Conservation (phyloP, 257 asterid species). For the Schizonepeta tenuifolia region DNA sequence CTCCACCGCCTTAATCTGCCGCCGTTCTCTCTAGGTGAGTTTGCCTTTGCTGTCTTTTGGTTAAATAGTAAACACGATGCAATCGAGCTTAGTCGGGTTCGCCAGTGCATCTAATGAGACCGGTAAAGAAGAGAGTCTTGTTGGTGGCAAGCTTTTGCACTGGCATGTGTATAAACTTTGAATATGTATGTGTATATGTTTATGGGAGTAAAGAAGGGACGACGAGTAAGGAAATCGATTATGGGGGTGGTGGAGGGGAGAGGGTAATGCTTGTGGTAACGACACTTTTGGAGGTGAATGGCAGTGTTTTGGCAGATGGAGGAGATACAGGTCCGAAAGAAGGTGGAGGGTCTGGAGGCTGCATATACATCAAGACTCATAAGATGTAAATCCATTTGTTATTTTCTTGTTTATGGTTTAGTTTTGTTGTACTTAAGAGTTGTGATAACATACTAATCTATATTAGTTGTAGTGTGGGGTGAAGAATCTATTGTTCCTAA, state of each 20-base stretch:
- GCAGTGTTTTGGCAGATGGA: slow-evolving; percentile 85
- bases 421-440: slow-evolving; percentile 13
- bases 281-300: slow-evolving; percentile 77
- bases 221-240: slow-evolving; percentile 69
- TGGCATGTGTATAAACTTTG: no score
- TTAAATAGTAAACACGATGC: no score
- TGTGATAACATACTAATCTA: slow-evolving; percentile 8
- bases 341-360: slow-evolving; percentile 99
- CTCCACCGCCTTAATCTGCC: no score
- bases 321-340: slow-evolving; percentile 87
- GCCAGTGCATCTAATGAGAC: no score
- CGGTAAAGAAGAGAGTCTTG: no score
- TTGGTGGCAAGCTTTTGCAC: no score
- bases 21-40: no score
- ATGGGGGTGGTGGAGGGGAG: slow-evolving; percentile 99
- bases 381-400: slow-evolving; percentile 59
- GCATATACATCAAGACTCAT: slow-evolving; percentile 76
- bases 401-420: slow-evolving; percentile 30
- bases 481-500: slow-evolving; percentile 27
- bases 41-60: no score
- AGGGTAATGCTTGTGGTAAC: slow-evolving; percentile 57
- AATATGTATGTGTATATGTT: no score
- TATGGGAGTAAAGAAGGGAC: slow-evolving; percentile 97
- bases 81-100: no score
- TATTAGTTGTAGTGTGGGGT: slow-evolving; percentile 23